A percentile compares a stretch with the other conserved stretches of the same genome.
Conservation (phyloP, 2,329 filamentous ascomycete genomes). For the Pseudogymnoascus pannorum region DNA sequence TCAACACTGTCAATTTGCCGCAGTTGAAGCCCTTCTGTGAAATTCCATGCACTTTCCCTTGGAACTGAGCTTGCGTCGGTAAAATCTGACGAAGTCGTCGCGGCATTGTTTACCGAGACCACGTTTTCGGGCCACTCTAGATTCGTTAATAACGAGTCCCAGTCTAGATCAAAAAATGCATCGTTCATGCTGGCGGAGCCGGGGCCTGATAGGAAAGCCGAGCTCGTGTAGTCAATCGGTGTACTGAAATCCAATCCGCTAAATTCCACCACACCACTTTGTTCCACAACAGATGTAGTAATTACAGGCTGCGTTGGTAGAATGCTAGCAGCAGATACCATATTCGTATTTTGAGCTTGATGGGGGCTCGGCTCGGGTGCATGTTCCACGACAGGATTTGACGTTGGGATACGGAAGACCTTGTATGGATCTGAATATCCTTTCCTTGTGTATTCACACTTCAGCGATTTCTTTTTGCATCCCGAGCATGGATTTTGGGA, state of each 20-base stretch:
- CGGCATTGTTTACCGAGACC: background rate
- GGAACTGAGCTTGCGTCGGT: background rate
- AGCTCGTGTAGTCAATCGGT: background rate
- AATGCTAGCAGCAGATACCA: background rate
- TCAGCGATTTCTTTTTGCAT: background rate
- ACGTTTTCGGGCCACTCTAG: background rate
- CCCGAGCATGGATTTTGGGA: background rate
- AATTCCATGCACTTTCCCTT: background rate
- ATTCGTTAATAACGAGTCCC: background rate
- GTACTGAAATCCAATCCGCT: background rate
- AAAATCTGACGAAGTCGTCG: background rate
- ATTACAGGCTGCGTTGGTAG: background rate
- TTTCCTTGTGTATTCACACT: background rate
- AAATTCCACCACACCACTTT: background rate
- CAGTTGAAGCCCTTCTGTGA: background rate
- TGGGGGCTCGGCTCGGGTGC: background rate
- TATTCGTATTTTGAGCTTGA: background rate
- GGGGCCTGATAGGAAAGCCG: background rate
- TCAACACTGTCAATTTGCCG: background rate
- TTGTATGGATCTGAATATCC: constrained; percentile 1
- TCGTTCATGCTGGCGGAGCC: background rate
- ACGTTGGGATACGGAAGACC: background rate
- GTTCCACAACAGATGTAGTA: background rate
- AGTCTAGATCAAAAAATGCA: background rate
- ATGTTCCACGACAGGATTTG: constrained; percentile 2